These are phyloP conservation scores for Nicotiana sylvestris DNA, from an alignment of 257 asterid genomes.

Conservation along the genomic window DNA sequence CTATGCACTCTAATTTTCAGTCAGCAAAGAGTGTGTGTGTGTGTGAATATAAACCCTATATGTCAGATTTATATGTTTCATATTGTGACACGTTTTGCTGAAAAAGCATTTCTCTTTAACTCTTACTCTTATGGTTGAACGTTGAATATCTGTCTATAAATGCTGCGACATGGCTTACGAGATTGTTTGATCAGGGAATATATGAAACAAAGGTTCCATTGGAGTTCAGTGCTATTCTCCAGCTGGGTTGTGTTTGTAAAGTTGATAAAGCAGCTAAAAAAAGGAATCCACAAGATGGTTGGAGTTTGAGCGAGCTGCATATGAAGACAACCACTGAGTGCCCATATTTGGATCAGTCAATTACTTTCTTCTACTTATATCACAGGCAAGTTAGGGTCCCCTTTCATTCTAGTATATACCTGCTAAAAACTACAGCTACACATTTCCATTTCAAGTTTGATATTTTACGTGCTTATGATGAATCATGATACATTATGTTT, in stretches of 20 bases:
- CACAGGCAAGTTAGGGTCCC: constrained; percentile 54
- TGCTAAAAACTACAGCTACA: not conserved
- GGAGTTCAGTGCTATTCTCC: constrained; percentile 75
- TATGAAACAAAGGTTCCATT: constrained; percentile 83
- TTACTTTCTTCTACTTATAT: constrained; percentile 80
- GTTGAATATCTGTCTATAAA: not conserved
- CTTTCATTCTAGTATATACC: not conserved
- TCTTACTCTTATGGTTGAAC: not conserved
- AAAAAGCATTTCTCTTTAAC: not conserved
- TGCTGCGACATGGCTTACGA: not conserved
- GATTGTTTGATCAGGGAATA: constrained; percentile 65
- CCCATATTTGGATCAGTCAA: constrained; percentile 76
- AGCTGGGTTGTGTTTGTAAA: constrained; percentile 95
- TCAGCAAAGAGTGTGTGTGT: not conserved
- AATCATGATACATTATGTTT: not conserved
- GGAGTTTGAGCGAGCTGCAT: constrained; percentile 85
- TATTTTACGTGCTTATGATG: not conserved
- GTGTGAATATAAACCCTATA: not conserved
- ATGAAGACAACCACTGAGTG: constrained; percentile 98
- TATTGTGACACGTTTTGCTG: not conserved
- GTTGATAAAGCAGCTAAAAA: constrained; percentile 79
- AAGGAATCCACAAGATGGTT: constrained; percentile 65
- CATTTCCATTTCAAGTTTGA: not conserved
- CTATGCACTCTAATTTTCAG: not conserved
- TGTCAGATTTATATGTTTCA: not conserved